These are phyloP conservation scores for Rhizopus arrhizus DNA, from an alignment of 371 early-diverging fungal genomes.

Conservation along the genomic window DNA sequence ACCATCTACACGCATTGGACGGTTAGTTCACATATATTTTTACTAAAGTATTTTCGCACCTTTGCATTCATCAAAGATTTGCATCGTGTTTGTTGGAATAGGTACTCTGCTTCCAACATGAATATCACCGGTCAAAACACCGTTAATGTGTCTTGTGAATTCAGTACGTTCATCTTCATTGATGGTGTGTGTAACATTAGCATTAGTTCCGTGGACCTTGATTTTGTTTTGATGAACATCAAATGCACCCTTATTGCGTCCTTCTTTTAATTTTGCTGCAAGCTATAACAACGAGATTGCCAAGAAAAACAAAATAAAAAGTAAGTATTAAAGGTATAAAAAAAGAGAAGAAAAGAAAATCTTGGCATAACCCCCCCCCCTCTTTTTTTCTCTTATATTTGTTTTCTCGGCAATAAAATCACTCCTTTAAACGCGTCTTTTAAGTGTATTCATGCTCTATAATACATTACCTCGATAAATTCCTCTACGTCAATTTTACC, in stretches of 20 bases:
- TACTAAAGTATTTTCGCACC: slow-evolving; percentile 32
- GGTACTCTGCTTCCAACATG: slow-evolving; percentile 86
- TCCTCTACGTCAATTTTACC: slow-evolving; percentile 83
- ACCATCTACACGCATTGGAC: slow-evolving; percentile 67
- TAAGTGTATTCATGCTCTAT: not conserved
- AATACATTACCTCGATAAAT: slow-evolving; percentile 71
- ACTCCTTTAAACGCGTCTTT: slow-evolving; percentile 2
- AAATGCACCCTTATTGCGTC: slow-evolving; percentile 59
- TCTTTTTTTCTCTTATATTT: not conserved
- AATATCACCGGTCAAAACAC: slow-evolving; percentile 76
- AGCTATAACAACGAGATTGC: slow-evolving; percentile 11
- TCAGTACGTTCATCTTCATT: slow-evolving; percentile 96
- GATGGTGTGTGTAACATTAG: slow-evolving; percentile 91
- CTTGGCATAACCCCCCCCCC: not conserved
- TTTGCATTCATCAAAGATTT: slow-evolving; percentile 91
- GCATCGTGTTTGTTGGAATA: slow-evolving; percentile 91
- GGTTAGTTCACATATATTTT: not conserved
- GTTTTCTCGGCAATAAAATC: not conserved
- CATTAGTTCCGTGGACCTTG: slow-evolving; percentile 81
- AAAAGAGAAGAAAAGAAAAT: not conserved
- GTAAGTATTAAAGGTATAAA: no score
- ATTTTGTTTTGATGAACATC: slow-evolving; percentile 79
- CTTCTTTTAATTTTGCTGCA: slow-evolving; percentile 61
- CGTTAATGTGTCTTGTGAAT: slow-evolving; percentile 93
- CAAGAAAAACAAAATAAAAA: slow-evolving; percentile 9